Percentiles rank a stretch among this genome's conserved stretches.
phyloP scores from a whole-genome alignment of 108 stramenopile species.

The Cyclostephanos tholiformis region DNA sequence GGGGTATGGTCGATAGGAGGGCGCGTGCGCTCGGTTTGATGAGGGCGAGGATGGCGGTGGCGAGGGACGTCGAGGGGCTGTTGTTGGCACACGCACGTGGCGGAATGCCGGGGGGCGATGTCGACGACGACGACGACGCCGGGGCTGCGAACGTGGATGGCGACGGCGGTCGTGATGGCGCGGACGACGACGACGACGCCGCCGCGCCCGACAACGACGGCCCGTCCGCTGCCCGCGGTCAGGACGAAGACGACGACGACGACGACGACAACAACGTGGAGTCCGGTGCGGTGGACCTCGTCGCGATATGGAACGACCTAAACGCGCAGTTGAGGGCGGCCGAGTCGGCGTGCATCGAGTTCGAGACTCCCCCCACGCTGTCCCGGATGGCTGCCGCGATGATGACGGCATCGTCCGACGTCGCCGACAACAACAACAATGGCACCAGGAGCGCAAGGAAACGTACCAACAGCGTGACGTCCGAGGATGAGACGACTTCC shows the following conservation, averaged over 20 bases:
- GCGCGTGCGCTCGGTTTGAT: slow-evolving; percentile 62
- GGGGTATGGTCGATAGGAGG: slow-evolving; percentile 53
- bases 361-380: slow-evolving; percentile 45
- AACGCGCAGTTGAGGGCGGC: slow-evolving; percentile 46
- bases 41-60: slow-evolving; percentile 69
- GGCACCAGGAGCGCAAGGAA: slow-evolving; percentile 20
- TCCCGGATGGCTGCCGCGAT: slow-evolving; percentile 27
- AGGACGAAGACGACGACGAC: background rate
- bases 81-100: slow-evolving; percentile 52
- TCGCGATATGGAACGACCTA: slow-evolving; percentile 62
- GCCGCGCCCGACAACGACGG: slow-evolving; percentile 2
- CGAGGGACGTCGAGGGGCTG: slow-evolving; percentile 64
- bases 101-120: background rate
- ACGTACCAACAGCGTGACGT: slow-evolving; percentile 36
- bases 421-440: slow-evolving; percentile 12
- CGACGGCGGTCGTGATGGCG: background rate
- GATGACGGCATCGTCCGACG: slow-evolving; percentile 4
- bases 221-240: background rate
- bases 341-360: slow-evolving; percentile 48
- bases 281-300: slow-evolving; percentile 35
- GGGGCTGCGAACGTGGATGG: background rate
- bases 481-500: slow-evolving; percentile 17
- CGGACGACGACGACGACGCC: slow-evolving; percentile 5
- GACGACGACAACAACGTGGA: background rate
- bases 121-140: background rate